Conservation (phyloP, 139 green algal genomes). For the Micromonas commoda region DNA sequence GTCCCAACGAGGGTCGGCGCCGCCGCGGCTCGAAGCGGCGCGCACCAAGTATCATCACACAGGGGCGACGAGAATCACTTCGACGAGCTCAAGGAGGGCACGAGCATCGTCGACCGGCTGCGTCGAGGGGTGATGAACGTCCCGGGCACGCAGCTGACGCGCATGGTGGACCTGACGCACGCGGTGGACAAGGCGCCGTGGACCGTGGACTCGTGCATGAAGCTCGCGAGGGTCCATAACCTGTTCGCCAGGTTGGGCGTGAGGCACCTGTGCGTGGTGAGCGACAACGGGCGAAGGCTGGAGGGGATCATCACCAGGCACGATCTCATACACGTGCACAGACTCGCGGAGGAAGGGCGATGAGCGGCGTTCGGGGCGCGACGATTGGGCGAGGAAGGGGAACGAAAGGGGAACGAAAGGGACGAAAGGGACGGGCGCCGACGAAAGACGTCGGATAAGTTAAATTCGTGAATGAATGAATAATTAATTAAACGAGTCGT, state of each 20-base stretch:
- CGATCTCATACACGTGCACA: neutral
- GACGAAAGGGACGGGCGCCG: too few species aligned
- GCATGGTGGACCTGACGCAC: neutral
- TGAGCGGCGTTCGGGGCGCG: neutral
- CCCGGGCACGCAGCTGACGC: neutral
- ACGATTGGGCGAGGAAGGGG: neutral
- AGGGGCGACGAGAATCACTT: neutral
- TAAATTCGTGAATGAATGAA: too few species aligned
- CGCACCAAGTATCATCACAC: neutral
- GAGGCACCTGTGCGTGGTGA: neutral
- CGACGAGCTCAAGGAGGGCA: neutral
- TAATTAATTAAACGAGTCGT: too few species aligned
- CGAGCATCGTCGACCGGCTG: neutral
- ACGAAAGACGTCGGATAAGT: too few species aligned
- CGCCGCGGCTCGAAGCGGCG: neutral
- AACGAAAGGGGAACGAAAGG: too few species aligned
- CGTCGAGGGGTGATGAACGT: neutral
- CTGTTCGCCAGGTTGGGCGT: neutral
- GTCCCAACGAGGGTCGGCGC: neutral
- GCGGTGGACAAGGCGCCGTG: neutral
- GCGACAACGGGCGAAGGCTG: neutral
- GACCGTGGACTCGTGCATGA: neutral
- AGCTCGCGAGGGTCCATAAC: neutral
- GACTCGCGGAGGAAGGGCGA: neutral
- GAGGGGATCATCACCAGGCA: neutral